Evolutionary conservation across 1,284 basidiomycete genomes (phyloP), one percentile per base, ranked within the genome.

Genomic region (Moniliella sp.): DNA sequence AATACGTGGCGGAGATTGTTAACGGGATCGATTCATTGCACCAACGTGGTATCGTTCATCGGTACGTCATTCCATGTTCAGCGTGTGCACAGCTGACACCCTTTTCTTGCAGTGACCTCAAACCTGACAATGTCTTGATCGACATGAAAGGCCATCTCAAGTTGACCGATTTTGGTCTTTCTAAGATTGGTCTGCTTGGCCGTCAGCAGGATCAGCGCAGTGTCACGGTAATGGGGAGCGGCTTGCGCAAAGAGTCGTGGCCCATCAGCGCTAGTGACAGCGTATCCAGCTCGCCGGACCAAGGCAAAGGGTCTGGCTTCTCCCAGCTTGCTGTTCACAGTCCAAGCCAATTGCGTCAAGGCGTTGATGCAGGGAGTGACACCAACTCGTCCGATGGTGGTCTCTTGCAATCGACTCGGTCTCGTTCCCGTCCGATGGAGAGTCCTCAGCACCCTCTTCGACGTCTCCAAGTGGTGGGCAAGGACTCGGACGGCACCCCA

Each of bases 41-140:
- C 64, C 73, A 76, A 37, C 74, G 79, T 27, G 83, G 84, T 15
- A 76, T 99, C 38, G 83, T 97, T 36, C 91, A 99, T 70, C 83
- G 88, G 83, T 86, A 55, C 49, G 77, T 62, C 11, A 7, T 9
- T 12, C 12, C 15, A 15, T 11, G 19, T 7, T n/a, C 2, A n/a
- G 21, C 15, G 19, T 18, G 3, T 25, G 12, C 5, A 4, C 18
- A 16, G 21, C 42, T 4, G 25, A 11, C 5, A 4, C 18, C 15
- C 21, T 43, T 36, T 4, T 28, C 15, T 18, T 46, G 12, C 57
- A 88, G 86, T 66, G 91, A 99, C 61, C 66, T 99, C 49, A 99
- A 99, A 61, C 88, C 88, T 8, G 88, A 97, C 64, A 97, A 97
- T 58, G 64, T 94, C 28, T 75, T 97, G 23, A 94, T 97, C 49